Evolutionary conservation across 2,329 filamentous ascomycete genomes (phyloP), one percentile per base, ranked within the genome.

Genomic region (Phialemonium atrogriseum): DNA sequence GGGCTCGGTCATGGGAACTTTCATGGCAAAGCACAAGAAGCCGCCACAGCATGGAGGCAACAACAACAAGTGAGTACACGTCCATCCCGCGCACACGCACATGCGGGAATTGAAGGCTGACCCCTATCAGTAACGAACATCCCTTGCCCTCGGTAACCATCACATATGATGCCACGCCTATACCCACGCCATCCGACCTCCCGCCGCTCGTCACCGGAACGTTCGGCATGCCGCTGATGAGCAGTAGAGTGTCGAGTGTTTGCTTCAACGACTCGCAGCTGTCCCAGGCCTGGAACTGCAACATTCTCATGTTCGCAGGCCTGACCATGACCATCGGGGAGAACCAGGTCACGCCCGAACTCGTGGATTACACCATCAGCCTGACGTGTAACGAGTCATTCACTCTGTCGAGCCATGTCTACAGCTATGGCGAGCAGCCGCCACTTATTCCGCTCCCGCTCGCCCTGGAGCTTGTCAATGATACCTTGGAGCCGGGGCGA

Each of bases 241-340:
- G 66, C 4, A 64, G 62, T 33, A 60, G 64, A 33, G 58, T 60
- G 3, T 67, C 72, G 11, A 65, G 60, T 24, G 60, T 64, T 0
- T 84, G 80, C 48, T 62, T 84, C 37, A 61, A 62, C 19, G 63
- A 79, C 34, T 59, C 65, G 1, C 60, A 52, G 1, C 68, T 77
- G 43, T 57, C 62, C n/a, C 52, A 62, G 30, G 70, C 77, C 1
- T 84, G 80, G 80, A 71, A 63, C 36, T 84, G 80, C 48, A 62
- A 70, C 10, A 59, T 80, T 18, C 56, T 62, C 26, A 64, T 67
- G 30, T 51, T 30, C n/a, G 14, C 57, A 2, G 40, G 40, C 9
- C 33, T 56, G 39, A 38, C 35, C 4, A 52, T 74, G 53, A 51
- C 56, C 2, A 52, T 76, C 12, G 40, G 37, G 13, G 45, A 46